Evolutionary conservation across 352 stramenopile genomes (phyloP).

Genomic region (Pythium sukuiense): DNA sequence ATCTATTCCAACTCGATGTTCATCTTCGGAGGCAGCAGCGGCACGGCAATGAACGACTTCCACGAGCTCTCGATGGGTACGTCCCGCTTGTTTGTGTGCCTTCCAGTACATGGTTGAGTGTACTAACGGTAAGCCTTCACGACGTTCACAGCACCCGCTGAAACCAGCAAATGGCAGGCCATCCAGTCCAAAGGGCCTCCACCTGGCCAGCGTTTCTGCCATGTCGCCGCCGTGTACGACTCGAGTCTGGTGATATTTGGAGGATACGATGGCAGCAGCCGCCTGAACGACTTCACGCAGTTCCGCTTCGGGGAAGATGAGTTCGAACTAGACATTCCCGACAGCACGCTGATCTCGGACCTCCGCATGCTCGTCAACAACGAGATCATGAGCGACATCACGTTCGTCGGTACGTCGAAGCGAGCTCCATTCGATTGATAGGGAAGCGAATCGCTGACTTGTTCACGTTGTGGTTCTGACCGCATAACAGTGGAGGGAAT

Average conservation of each 20-base stretch:
- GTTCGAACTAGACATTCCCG: conserved; percentile 83
- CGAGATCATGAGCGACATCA: conserved; percentile 88
- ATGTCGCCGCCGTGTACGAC: conserved; percentile 93
- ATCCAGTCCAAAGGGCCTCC: conserved; percentile 79
- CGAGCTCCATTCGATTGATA: background rate
- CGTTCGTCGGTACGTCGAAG: conserved; percentile 66
- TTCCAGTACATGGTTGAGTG: no score
- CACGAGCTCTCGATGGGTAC: conserved; percentile 91
- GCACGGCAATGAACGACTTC: conserved; percentile 97
- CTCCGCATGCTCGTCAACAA: conserved; percentile 79
- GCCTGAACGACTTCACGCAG: conserved; percentile 95
- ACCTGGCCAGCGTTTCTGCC: conserved; percentile 95
- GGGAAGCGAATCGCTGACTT: background rate
- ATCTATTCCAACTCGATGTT: conserved; percentile 94
- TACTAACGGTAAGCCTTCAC: no score
- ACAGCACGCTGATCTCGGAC: conserved; percentile 76
- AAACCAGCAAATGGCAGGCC: conserved; percentile 67
- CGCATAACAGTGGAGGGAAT: conserved; percentile 68
- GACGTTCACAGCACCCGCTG: conserved; percentile 24
- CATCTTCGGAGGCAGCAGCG: conserved; percentile 95
- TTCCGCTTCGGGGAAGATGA: conserved; percentile 85
- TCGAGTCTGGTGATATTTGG: conserved; percentile 93
- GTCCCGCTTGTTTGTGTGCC: background rate
- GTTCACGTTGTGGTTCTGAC: background rate
- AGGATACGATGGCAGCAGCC: conserved; percentile 95